phyloP scores from a whole-genome alignment of 108 stramenopile species.

The Pseudonitzschia multiseries region DNA sequence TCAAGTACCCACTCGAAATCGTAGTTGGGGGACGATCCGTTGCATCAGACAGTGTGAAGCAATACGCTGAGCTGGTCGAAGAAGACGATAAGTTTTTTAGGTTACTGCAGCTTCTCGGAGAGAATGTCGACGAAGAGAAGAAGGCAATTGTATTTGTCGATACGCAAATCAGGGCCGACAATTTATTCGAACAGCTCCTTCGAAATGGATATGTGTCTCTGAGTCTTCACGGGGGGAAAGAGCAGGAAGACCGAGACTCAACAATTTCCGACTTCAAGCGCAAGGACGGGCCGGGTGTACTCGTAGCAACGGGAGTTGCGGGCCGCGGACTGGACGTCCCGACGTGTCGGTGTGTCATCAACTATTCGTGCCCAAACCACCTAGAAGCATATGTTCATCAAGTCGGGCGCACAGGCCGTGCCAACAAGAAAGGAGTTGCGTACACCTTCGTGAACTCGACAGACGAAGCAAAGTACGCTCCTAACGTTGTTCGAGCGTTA shows the following conservation, averaged over 20 bases:
- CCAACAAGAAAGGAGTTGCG: slow-evolving; percentile 90
- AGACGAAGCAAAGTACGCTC: slow-evolving; percentile 96
- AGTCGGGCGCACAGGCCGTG: slow-evolving; percentile 96
- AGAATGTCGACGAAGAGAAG: slow-evolving; percentile 89
- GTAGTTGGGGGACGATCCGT: slow-evolving; percentile 95
- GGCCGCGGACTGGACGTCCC: slow-evolving; percentile 97
- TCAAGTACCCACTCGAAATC: slow-evolving; percentile 92
- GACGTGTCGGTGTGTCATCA: slow-evolving; percentile 88
- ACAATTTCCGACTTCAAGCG: slow-evolving; percentile 97
- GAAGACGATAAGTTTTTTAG: slow-evolving; percentile 97
- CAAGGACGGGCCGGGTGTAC: slow-evolving; percentile 75
- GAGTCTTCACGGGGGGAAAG: slow-evolving; percentile 98
- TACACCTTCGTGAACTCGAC: slow-evolving; percentile 94
- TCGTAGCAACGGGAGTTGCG: slow-evolving; percentile 95
- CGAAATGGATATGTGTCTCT: slow-evolving; percentile 92
- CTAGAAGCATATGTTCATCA: slow-evolving; percentile 99
- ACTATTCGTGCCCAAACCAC: slow-evolving; percentile 97
- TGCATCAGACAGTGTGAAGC: slow-evolving; percentile 91
- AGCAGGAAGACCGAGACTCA: slow-evolving; percentile 98
- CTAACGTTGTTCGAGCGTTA: slow-evolving; percentile 90
- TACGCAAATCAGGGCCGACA: slow-evolving; percentile 93
- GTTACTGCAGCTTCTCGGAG: slow-evolving; percentile 95
- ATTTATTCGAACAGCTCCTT: slow-evolving; percentile 91
- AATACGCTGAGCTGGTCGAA: slow-evolving; percentile 90
- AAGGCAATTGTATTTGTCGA: slow-evolving; percentile 98